Percentiles rank a stretch among this genome's conserved stretches.
phyloP scores from a whole-genome alignment of 371 early-diverging fungal species.

The Mucor velutinosus region DNA sequence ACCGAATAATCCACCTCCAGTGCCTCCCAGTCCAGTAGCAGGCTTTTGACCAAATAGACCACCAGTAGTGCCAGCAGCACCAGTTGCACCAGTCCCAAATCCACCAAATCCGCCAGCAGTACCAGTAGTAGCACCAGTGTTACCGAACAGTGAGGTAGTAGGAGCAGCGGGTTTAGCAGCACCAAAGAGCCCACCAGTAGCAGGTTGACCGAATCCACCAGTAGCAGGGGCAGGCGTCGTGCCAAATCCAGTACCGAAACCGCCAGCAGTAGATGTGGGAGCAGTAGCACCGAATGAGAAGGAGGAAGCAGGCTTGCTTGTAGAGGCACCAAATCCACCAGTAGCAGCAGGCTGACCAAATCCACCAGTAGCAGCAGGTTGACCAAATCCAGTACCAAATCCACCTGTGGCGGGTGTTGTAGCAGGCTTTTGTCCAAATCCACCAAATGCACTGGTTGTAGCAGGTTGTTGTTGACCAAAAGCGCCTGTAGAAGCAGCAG shows the following conservation, averaged over 20 bases:
- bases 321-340: constrained; percentile 30
- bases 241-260: constrained; percentile 4
- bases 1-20: constrained; percentile 27
- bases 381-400: constrained; percentile 33
- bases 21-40: constrained; percentile 38
- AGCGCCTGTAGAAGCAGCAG: constrained; percentile 28
- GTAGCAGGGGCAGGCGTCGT: constrained; percentile 31
- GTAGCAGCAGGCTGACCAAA: constrained; percentile 10
- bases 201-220: constrained; percentile 42
- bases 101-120: constrained; percentile 50
- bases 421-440: constrained; percentile 40
- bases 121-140: constrained; percentile 31
- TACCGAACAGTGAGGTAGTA: constrained; percentile 54
- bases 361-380: constrained; percentile 23
- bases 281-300: constrained; percentile 45
- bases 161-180: constrained; percentile 53
- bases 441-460: constrained; percentile 30
- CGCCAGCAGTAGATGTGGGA: not conserved
- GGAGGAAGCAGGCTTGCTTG: constrained; percentile 49
- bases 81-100: constrained; percentile 30
- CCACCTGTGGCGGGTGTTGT: constrained; percentile 36
- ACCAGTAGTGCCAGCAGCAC: constrained; percentile 36
- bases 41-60: constrained; percentile 48
- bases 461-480: constrained; percentile 44
- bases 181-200: constrained; percentile 55